Conservation (phyloP, 306 rosid species). For the Cicer judaicum region DNA sequence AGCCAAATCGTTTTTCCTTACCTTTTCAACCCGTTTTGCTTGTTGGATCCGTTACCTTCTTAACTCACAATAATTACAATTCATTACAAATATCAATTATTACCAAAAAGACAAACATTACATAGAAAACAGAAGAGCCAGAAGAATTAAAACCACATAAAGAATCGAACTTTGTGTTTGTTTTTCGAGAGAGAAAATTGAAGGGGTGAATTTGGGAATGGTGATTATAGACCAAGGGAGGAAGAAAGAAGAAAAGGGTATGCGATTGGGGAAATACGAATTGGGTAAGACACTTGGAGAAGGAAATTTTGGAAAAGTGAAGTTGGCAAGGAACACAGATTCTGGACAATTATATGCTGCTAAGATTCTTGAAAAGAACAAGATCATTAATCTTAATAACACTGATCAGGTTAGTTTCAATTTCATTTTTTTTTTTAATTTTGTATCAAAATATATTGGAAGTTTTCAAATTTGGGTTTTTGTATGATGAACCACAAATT, state of each 20-base stretch:
- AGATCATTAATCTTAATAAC: constrained; percentile 60
- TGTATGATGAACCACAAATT: background rate
- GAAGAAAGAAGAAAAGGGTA: constrained; percentile 39
- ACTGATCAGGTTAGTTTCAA: constrained; percentile 64
- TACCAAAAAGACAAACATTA: background rate
- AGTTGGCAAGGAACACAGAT: constrained; percentile 57
- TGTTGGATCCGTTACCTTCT: background rate
- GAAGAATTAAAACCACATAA: background rate
- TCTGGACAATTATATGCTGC: constrained; percentile 67
- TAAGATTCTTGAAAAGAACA: constrained; percentile 75
- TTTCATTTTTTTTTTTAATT: background rate
- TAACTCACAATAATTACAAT: background rate
- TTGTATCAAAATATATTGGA: background rate
- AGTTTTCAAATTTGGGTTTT: background rate
- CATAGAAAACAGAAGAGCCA: background rate
- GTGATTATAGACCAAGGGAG: constrained; percentile 40
- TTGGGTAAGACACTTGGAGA: constrained; percentile 70
- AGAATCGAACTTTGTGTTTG: background rate
- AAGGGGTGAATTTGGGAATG: constrained; percentile 28
- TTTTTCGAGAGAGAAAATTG: background rate
- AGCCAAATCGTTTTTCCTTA: background rate
- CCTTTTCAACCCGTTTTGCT: constrained; percentile 29
- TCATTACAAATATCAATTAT: background rate
- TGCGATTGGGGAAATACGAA: constrained; percentile 74
- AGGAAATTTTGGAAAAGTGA: constrained; percentile 89